A percentile compares a stretch with the other conserved stretches of the same genome.
These are phyloP conservation scores for Vanderwaltozyma tropicalis DNA, from an alignment of 805 yeast species.

Conservation along the genomic window DNA sequence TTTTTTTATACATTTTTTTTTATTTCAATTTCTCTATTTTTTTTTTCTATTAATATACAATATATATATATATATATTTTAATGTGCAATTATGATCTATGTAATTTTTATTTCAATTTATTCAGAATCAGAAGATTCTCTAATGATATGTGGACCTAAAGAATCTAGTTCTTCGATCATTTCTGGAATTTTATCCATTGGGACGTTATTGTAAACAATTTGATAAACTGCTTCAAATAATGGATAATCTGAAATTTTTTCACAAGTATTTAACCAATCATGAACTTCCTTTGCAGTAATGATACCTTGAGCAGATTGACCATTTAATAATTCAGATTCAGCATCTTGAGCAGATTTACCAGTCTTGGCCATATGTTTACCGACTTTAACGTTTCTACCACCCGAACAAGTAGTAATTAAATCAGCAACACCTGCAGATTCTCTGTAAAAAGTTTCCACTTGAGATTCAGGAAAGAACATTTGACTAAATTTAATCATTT, in stretches of 20 bases:
- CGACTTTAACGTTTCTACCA: conserved; percentile 93
- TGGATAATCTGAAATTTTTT: conserved; percentile 62
- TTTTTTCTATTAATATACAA: too few relatives aligned
- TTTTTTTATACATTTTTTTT: too few relatives aligned
- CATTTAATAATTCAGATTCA: conserved; percentile 79
- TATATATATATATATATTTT: too few relatives aligned
- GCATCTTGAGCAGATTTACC: conserved; percentile 70
- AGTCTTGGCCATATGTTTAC: conserved; percentile 71
- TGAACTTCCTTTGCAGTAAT: conserved; percentile 86
- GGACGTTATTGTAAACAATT: conserved; percentile 65
- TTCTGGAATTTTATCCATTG: conserved; percentile 66
- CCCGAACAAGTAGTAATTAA: conserved; percentile 95
- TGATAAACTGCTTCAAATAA: conserved; percentile 56
- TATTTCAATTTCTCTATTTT: too few relatives aligned
- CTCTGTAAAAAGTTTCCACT: conserved; percentile 78
- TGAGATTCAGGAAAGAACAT: conserved; percentile 68
- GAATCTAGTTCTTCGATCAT: conserved; percentile 42
- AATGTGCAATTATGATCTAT: background rate
- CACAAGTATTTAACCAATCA: conserved; percentile 49
- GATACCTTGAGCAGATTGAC: conserved; percentile 95
- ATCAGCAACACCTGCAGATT: conserved; percentile 97
- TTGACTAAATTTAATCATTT: conserved; percentile 78
- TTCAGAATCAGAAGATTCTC: background rate
- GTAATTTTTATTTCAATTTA: background rate
- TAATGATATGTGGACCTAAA: conserved; percentile 2